Percentiles rank a stretch among this genome's conserved stretches.
phyloP scores from a whole-genome alignment of 257 asterid species.

The Verbena officinalis region DNA sequence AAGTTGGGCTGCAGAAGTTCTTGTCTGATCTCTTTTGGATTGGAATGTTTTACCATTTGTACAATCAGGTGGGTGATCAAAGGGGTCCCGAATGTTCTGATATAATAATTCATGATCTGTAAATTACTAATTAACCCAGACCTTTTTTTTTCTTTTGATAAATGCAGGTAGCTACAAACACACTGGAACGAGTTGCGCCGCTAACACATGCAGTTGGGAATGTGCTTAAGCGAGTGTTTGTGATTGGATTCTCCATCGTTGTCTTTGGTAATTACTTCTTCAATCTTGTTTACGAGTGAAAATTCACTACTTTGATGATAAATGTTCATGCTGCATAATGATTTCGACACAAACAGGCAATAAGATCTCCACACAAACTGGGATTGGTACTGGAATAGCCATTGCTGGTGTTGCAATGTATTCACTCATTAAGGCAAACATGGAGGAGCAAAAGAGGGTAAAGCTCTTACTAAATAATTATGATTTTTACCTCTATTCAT shows the following conservation, averaged over 20 bases:
- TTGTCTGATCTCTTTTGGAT: conserved; percentile 66
- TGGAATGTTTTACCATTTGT: conserved; percentile 70
- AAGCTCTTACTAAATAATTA: background rate
- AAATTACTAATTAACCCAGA: background rate
- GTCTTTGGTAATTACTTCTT: conserved; percentile 49
- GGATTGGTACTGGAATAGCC: conserved; percentile 64
- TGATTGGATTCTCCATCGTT: conserved; percentile 64
- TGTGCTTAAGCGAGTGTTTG: conserved; percentile 62
- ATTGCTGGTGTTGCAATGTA: conserved; percentile 68
- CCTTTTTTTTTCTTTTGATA: background rate
- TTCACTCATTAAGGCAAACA: conserved; percentile 63
- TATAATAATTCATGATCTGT: background rate
- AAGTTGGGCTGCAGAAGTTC: conserved; percentile 65
- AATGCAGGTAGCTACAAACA: conserved; percentile 63
- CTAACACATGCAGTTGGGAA: conserved; percentile 69
- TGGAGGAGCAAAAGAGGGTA: conserved; percentile 56
- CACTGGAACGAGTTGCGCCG: conserved; percentile 64
- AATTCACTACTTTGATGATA: background rate
- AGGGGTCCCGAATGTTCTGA: background rate
- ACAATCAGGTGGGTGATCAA: conserved; percentile 49
- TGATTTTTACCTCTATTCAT: background rate
- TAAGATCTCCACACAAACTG: conserved; percentile 65
- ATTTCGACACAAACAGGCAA: conserved; percentile 42
- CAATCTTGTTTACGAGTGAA: background rate
- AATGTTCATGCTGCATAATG: background rate